These are phyloP conservation scores for Pythium oligandrum DNA, from an alignment of 352 stramenopile genomes.

Conservation along the genomic window DNA sequence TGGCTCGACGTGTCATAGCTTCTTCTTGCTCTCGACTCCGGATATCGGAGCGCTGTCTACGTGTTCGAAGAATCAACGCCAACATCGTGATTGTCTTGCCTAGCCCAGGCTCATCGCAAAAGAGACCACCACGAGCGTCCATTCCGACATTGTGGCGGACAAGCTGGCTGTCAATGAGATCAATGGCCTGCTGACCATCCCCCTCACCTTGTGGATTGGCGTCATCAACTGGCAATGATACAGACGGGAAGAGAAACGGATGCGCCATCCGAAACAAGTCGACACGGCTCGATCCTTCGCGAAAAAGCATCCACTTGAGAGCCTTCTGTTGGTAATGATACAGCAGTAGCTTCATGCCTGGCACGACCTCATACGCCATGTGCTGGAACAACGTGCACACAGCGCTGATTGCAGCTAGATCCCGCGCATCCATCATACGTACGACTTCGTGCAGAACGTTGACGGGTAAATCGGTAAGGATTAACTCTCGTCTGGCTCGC, in stretches of 20 bases:
- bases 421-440: constrained; percentile 50
- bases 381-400: constrained; percentile 78
- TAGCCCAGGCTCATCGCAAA: constrained; percentile 80
- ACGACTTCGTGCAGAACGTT: constrained; percentile 54
- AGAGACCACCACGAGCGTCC: constrained; percentile 66
- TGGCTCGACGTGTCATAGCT: no score
- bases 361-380: constrained; percentile 79
- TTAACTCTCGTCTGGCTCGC: constrained; percentile 17
- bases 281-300: constrained; percentile 32
- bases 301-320: constrained; percentile 77
- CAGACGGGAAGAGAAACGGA: constrained; percentile 41
- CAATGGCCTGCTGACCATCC: constrained; percentile 25
- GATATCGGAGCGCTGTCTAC: constrained; percentile 32
- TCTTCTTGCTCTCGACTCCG: no score
- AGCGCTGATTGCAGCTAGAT: constrained; percentile 49
- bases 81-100: constrained; percentile 89
- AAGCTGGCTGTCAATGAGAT: constrained; percentile 46
- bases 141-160: constrained; percentile 21
- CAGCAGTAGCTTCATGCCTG: constrained; percentile 61
- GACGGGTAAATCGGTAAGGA: constrained; percentile 65
- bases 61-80: constrained; percentile 70
- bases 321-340: constrained; percentile 70
- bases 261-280: constrained; percentile 20
- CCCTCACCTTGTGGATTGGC: constrained; percentile 5
- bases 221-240: not conserved